Conservation (phyloP, 2,329 filamentous ascomycete genomes). For the Penicillium oxalicum region DNA sequence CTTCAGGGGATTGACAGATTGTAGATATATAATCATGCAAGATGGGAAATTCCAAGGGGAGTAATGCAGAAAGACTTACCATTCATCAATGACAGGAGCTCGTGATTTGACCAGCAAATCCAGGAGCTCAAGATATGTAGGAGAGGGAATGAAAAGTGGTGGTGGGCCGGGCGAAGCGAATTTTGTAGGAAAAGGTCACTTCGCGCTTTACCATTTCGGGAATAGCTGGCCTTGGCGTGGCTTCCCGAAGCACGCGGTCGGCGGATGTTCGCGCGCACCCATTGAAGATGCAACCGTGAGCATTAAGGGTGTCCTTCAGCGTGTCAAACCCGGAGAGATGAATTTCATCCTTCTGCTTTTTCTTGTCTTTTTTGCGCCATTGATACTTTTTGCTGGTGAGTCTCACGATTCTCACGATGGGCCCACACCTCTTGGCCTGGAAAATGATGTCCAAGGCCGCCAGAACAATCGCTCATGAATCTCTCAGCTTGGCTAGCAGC, state of each 20-base stretch:
- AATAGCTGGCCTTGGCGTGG: slow-evolving; percentile 3
- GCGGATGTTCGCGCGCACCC: too few relatives aligned
- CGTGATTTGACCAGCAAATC: slow-evolving; percentile 27
- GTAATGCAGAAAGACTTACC: slow-evolving; percentile 21
- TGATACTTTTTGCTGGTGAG: slow-evolving; percentile 34
- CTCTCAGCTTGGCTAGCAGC: slow-evolving; percentile 46
- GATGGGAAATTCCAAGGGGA: slow-evolving; percentile 1
- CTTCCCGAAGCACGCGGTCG: background rate
- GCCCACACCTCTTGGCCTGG: background rate
- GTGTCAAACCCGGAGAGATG: slow-evolving; percentile 18
- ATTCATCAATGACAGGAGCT: slow-evolving; percentile 20
- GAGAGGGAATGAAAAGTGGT: slow-evolving; percentile 5
- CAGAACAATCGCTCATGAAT: slow-evolving; percentile 17
- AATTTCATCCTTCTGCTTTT: slow-evolving; percentile 31
- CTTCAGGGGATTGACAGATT: slow-evolving; percentile 83
- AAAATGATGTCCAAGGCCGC: background rate
- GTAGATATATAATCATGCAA: slow-evolving; percentile 60
- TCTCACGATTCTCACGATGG: slow-evolving; percentile 1
- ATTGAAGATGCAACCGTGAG: too few relatives aligned
- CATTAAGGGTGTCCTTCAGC: background rate
- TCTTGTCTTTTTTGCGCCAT: slow-evolving; percentile 34
- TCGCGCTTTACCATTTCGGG: slow-evolving; percentile 14
- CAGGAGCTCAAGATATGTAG: slow-evolving; percentile 12
- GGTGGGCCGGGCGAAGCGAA: slow-evolving; percentile 12
- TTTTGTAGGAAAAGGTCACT: slow-evolving; percentile 15